These are phyloP conservation scores for Heliamphora ciliata DNA, from an alignment of 179 eudicot species.

Conservation along the genomic window DNA sequence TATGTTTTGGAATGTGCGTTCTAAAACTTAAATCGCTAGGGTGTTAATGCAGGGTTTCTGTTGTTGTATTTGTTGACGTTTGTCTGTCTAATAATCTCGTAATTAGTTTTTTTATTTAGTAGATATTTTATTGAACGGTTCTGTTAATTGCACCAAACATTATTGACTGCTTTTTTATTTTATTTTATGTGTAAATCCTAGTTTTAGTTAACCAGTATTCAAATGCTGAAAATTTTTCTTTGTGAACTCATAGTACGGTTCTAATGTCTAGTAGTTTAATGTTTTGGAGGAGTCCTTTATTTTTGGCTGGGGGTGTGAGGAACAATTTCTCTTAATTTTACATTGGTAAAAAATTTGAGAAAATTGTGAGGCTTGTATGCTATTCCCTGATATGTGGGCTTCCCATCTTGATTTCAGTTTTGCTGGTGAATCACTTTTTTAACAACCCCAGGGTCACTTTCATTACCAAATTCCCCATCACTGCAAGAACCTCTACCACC, in stretches of 20 bases:
- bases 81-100: not conserved
- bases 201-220: not conserved
- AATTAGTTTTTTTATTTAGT: not conserved
- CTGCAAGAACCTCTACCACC: too few species aligned
- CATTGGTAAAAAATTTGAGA: too few species aligned
- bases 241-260: not conserved
- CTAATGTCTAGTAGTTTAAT: not conserved
- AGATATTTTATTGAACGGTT: not conserved
- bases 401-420: not conserved
- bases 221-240: not conserved
- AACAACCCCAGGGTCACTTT: not conserved
- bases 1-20: too few species aligned
- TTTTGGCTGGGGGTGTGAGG: too few species aligned
- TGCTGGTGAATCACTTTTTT: not conserved
- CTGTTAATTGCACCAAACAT: not conserved
- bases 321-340: too few species aligned
- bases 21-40: too few species aligned
- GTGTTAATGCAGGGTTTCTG: too few species aligned
- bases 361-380: not conserved
- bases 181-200: not conserved
- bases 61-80: not conserved
- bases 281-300: too few species aligned
- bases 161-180: not conserved
- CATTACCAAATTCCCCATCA: too few species aligned
- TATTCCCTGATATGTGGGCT: not conserved